Evolutionary conservation across 768 basidiomycete species (phyloP), one percentile per base, ranked within the genome.

Genomic region (Lentinula boryana): DNA sequence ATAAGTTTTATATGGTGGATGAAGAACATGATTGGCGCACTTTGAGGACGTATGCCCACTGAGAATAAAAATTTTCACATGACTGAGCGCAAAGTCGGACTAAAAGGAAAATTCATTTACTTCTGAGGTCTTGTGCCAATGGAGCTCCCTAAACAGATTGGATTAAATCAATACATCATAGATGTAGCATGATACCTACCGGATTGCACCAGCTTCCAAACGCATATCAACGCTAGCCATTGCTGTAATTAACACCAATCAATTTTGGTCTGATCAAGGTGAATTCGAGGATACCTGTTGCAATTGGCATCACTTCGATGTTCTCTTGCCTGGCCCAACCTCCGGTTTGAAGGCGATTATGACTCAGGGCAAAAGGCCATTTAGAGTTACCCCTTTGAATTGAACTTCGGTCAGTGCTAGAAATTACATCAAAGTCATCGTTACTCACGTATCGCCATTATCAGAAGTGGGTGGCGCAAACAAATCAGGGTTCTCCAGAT

Each of bases 261-360:
- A 57, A 41, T 31, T 41, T 38, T 12, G 16, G 41, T 15, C 35
- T 27, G 8, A 32, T 15, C 21, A 21, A 38, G 13, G 15, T 36
- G 12, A 52, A 43, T 32, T 40, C 3, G 33, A 23, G n/a, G 6
- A 8, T 63, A 78, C 81, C 74, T 35, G 70, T 76, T 3, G 84
- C 83, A 23, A 83, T 73, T 2, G 84, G 83, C 80, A 85, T 75
- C 1, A 69, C 66, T 36, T 70, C 70, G 81, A 82, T 66, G 58
- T 83, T 83, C 68, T 84, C 75, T 64, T 84, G 77, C 44, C 84
- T 75, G 31, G 83, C 81, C 84, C 84, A 86, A 0, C 84, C 84
- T 12, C 84, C 84, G 0, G 76, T 77, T 61, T 80, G 78, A 15
- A 86, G 68, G n/a, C 82, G 78, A 63, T 83, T 84, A 65, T 80